These are phyloP conservation scores for Zygoascus bituminiphila DNA, from an alignment of 805 yeast species.

Conservation along the genomic window DNA sequence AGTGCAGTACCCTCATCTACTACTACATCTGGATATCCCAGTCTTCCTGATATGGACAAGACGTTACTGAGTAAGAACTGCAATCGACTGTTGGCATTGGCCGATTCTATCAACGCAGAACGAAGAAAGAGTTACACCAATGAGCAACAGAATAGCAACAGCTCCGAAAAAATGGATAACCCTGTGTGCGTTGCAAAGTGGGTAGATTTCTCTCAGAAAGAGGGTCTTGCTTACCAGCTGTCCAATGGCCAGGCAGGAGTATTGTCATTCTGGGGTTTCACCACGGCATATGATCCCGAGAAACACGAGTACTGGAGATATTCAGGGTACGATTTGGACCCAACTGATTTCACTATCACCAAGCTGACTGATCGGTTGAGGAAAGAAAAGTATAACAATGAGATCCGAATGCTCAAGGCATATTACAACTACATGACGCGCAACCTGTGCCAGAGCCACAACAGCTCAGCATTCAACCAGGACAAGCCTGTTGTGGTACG, in stretches of 20 bases:
- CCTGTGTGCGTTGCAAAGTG: slow-evolving; percentile 71
- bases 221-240: slow-evolving; percentile 89
- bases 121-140: background rate
- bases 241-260: slow-evolving; percentile 48
- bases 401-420: background rate
- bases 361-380: background rate
- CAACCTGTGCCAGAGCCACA: slow-evolving; percentile 1
- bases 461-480: slow-evolving; percentile 41
- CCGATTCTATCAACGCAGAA: background rate
- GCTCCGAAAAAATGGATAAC: background rate
- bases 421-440: background rate
- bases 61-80: background rate
- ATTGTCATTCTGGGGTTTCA: background rate
- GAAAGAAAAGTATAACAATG: background rate
- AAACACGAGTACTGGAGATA: background rate
- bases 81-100: background rate
- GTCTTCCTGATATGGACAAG: background rate
- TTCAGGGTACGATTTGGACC: slow-evolving; percentile 1
- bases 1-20: background rate
- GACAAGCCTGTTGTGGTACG: slow-evolving; percentile 48
- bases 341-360: background rate
- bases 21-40: background rate
- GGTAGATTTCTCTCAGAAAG: slow-evolving; percentile 96
- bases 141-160: background rate
- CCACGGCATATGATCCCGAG: background rate